These are phyloP conservation scores for Rauvolfia tetraphylla DNA, from an alignment of 257 asterid species.

Conservation along the genomic window DNA sequence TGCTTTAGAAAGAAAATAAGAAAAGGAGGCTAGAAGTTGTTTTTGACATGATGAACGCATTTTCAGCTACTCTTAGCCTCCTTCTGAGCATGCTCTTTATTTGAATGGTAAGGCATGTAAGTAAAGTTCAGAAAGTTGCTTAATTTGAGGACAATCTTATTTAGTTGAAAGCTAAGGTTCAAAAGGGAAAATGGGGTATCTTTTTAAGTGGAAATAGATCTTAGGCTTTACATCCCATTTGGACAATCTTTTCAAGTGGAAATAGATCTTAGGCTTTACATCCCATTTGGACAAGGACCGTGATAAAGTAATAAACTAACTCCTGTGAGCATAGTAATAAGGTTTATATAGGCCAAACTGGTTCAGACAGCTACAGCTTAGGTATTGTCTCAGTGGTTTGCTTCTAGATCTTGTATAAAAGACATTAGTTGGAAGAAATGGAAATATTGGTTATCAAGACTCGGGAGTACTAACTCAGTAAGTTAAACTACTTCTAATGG, in stretches of 20 bases:
- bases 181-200: no score
- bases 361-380: background rate
- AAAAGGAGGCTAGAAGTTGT: background rate
- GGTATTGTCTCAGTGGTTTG: background rate
- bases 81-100: background rate
- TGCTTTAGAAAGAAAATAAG: background rate
- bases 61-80: background rate
- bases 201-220: background rate
- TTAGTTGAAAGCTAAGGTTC: background rate
- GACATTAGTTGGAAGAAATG: background rate
- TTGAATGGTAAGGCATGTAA: background rate
- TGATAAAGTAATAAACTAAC: no score
- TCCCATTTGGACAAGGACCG: background rate
- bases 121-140: background rate
- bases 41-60: background rate
- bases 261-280: background rate
- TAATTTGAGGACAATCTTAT: background rate
- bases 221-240: background rate
- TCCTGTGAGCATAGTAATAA: background rate
- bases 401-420: background rate
- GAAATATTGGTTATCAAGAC: no score
- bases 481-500: background rate
- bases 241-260: no score
- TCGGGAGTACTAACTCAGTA: background rate
- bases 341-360: background rate